These are phyloP conservation scores for Ophiostoma populinum DNA, from an alignment of 2,329 filamentous ascomycete genomes.

Conservation along the genomic window DNA sequence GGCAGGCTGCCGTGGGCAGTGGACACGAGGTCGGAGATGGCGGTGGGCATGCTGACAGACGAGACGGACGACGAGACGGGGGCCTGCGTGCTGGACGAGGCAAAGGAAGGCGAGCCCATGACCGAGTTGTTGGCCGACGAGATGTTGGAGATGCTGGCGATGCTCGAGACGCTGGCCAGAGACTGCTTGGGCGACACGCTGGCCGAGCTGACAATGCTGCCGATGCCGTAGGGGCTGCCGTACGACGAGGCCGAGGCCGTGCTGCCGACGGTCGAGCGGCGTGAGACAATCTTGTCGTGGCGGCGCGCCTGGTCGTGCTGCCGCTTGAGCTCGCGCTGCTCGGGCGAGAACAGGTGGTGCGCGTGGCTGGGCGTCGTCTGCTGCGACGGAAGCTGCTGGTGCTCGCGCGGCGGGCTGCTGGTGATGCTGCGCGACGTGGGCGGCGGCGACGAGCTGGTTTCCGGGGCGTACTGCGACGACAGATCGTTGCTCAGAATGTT, in stretches of 20 bases:
- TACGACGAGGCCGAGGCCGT: no score
- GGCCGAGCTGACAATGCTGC: background rate
- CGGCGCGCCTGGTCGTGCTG: constrained; percentile 42
- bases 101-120: constrained; percentile 4
- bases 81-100: constrained; percentile 2
- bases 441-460: constrained; percentile 33
- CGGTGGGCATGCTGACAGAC: no score
- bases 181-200: background rate
- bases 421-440: constrained; percentile 34
- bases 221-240: no score
- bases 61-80: background rate
- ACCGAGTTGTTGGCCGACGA: background rate
- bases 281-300: constrained; percentile 35
- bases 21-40: constrained; percentile 24
- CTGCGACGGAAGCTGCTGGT: constrained; percentile 13
- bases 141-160: background rate
- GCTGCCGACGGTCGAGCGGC: constrained; percentile 17
- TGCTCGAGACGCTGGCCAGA: no score
- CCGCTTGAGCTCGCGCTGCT: constrained; percentile 40
- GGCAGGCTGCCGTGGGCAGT: constrained; percentile 21
- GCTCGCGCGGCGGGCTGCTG: constrained; percentile 36
- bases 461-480: constrained; percentile 27
- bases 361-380: background rate
- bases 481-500: constrained; percentile 26
- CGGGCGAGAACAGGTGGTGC: constrained; percentile 28